phyloP scores from a whole-genome alignment of 2,329 filamentous ascomycete species.

The Fusarium sp. region DNA sequence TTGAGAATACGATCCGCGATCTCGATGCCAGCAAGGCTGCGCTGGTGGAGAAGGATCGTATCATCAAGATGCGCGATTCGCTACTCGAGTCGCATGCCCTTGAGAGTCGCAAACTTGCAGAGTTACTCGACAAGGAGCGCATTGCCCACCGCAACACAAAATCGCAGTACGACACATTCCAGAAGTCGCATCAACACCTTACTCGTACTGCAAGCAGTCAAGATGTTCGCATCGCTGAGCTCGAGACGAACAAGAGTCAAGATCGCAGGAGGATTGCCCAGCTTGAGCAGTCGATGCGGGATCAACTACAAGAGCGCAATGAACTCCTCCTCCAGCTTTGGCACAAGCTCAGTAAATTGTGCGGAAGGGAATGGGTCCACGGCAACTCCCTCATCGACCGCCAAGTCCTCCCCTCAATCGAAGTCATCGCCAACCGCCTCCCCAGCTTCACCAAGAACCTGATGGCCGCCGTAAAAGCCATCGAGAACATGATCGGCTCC shows the following conservation, averaged over 20 bases:
- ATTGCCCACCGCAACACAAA: slow-evolving; percentile 86
- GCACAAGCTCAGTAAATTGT: slow-evolving; percentile 86
- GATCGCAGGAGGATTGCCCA: slow-evolving; percentile 80
- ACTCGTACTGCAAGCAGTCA: slow-evolving; percentile 87
- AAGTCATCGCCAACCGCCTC: slow-evolving; percentile 86
- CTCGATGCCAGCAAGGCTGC: slow-evolving; percentile 81
- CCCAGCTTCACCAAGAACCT: slow-evolving; percentile 92
- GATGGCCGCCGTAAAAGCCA: slow-evolving; percentile 83
- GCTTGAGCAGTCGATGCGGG: slow-evolving; percentile 83
- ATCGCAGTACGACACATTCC: slow-evolving; percentile 85
- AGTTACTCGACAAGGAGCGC: slow-evolving; percentile 91
- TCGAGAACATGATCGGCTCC: slow-evolving; percentile 80
- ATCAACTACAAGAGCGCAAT: slow-evolving; percentile 90
- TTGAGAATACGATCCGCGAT: slow-evolving; percentile 84
- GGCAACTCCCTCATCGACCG: slow-evolving; percentile 90
- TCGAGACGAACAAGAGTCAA: slow-evolving; percentile 80
- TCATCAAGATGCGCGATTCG: slow-evolving; percentile 88
- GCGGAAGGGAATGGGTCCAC: slow-evolving; percentile 91
- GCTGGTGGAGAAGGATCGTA: slow-evolving; percentile 87
- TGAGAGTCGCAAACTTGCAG: slow-evolving; percentile 84
- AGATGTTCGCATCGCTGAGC: slow-evolving; percentile 83
- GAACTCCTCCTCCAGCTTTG: slow-evolving; percentile 87
- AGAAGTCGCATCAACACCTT: slow-evolving; percentile 87
- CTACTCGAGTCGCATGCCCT: slow-evolving; percentile 89
- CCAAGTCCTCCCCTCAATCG: slow-evolving; percentile 81